A percentile compares a stretch with the other conserved stretches of the same genome.
Evolutionary conservation across 306 rosid genomes (phyloP).

Genomic region (Rubus parviflorus): DNA sequence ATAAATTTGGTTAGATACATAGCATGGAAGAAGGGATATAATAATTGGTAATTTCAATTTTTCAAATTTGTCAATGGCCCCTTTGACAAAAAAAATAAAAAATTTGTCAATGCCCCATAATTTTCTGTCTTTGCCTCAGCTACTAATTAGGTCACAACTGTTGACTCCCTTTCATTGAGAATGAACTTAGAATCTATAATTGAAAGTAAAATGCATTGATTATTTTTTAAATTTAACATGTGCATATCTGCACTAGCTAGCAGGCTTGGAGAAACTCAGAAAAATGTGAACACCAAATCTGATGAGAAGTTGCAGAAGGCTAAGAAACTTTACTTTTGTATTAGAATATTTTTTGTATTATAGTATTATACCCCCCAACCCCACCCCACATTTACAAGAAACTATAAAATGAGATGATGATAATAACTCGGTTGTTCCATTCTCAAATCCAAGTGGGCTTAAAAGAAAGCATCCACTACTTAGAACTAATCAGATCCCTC

Average conservation of each 20-base stretch:
- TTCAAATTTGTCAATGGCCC: background rate
- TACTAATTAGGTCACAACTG: background rate
- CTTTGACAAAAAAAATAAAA: no score
- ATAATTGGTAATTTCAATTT: background rate
- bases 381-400: slow-evolving; percentile 11
- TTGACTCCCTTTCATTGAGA: background rate
- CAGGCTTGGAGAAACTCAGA: background rate
- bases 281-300: slow-evolving; percentile 19
- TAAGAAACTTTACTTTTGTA: background rate
- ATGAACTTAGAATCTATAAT: background rate
- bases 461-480: background rate
- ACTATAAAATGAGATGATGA: slow-evolving; percentile 4
- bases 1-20: background rate
- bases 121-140: background rate
- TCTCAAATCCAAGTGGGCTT: slow-evolving; percentile 16
- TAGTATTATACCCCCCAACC: background rate
- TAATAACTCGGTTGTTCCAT: background rate
- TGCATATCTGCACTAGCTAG: background rate
- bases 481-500: slow-evolving; percentile 9
- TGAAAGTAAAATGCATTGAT: background rate
- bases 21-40: background rate
- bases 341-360: background rate
- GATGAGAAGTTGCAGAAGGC: slow-evolving; percentile 6
- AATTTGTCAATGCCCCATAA: background rate
- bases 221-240: slow-evolving; percentile 9